Base-by-base conservation (phyloP, 768 basidiomycete genomes). In the Trametes sanguinea region DNA sequence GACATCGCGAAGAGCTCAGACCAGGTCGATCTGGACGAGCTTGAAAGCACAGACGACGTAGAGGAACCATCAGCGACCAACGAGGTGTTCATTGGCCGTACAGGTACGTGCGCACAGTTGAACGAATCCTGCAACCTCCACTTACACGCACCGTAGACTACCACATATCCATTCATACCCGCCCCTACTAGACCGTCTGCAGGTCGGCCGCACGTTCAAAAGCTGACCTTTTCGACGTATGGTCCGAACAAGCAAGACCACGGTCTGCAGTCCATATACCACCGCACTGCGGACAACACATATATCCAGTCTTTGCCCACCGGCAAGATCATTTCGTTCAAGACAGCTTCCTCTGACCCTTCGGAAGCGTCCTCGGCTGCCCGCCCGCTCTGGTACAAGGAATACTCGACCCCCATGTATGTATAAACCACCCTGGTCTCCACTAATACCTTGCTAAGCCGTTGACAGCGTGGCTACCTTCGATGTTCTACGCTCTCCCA, bases 221-320 rank as follows among this genome's bases (percentile, higher is more conserved):
- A 91, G 55, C 82, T 98, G 14, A 86, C 88, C 0, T 97, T 95
- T 74, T 96, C 95, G 0, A 85, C 88, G 0, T 98, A 98, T 73
- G 93, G 94, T 0, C 94, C 96, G 5, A 95, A 95, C 72, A 94
- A 90, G 70, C 87, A 89, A 73, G 92, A 95, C 71, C 85, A 83
- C 65, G 76, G 82, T 7, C 69, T 87, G 11, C 95, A 96, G 70
- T 76, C 84, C 4, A 72, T 83, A 9, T 98, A 96, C 77, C 81
- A 80, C 6, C 86, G 82, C 40, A 89, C 92, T 1, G 85, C 86
- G 42, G 94, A 97, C 72, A 83, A 88, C 62, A 76, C 80, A 30
- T 96, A 96, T 74, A 83, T 94, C 46, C 92, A 95, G 68, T 83
- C 89, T 30, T 78, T 91, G 2, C 87, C 92, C 8, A 88, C 85